Conservation (phyloP, 441 rosid species). For the Erysimum cheiri region DNA sequence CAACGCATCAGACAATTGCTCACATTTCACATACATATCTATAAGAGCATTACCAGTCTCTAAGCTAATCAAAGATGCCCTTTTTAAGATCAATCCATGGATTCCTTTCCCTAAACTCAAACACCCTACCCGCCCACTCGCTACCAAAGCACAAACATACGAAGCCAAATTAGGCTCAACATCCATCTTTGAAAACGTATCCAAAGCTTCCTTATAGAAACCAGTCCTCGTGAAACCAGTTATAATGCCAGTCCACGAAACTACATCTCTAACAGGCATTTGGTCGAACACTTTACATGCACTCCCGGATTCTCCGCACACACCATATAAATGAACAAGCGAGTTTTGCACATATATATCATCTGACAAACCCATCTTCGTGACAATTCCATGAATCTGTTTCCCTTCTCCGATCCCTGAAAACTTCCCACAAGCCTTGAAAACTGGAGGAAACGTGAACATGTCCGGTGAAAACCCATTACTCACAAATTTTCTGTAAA, state of each 20-base stretch:
- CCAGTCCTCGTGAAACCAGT: slow-evolving; percentile 40
- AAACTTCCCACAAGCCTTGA: slow-evolving; percentile 47
- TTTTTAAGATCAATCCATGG: slow-evolving; percentile 44
- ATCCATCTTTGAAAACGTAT: slow-evolving; percentile 45
- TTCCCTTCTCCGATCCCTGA: slow-evolving; percentile 42
- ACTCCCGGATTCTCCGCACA: slow-evolving; percentile 39
- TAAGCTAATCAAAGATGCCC: slow-evolving; percentile 26
- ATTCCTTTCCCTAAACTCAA: slow-evolving; percentile 45
- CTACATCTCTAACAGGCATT: slow-evolving; percentile 48
- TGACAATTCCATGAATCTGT: slow-evolving; percentile 39
- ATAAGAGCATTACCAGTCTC: slow-evolving; percentile 46
- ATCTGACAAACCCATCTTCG: slow-evolving; percentile 29
- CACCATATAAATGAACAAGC: slow-evolving; percentile 33
- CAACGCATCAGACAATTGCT: slow-evolving; percentile 42
- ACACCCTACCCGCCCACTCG: slow-evolving; percentile 50
- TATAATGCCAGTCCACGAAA: slow-evolving; percentile 47
- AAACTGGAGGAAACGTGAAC: slow-evolving; percentile 45
- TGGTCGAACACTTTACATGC: slow-evolving; percentile 43
- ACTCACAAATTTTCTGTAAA: slow-evolving; percentile 40
- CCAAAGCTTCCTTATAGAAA: slow-evolving; percentile 42
- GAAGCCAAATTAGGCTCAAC: slow-evolving; percentile 40
- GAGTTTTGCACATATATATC: slow-evolving; percentile 42
- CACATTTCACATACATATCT: slow-evolving; percentile 52
- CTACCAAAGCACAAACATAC: slow-evolving; percentile 38
- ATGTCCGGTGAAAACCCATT: slow-evolving; percentile 46